Conservation (phyloP, 176 grass and related monocot genomes). For the Oryza officinalis region DNA sequence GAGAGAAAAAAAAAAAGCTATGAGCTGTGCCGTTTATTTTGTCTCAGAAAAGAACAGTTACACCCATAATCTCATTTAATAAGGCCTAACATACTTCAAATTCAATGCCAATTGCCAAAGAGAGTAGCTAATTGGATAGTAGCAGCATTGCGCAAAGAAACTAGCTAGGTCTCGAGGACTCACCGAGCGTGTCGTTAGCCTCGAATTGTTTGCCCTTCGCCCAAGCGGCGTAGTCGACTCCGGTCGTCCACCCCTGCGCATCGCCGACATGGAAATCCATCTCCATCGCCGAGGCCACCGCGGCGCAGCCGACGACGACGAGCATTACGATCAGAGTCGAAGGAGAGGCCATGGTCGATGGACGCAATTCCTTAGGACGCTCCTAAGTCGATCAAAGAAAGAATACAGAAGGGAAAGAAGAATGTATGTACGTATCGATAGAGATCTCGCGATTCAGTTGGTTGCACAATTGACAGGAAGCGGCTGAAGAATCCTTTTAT, state of each 20-base stretch:
- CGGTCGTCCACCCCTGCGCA: conserved; percentile 38
- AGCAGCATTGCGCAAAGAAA: neutral
- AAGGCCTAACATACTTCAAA: too few relatives aligned
- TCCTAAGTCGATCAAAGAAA: too few relatives aligned
- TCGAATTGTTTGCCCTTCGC: conserved; percentile 29
- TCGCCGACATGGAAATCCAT: conserved; percentile 54
- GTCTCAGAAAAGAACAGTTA: too few relatives aligned
- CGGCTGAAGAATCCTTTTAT: neutral
- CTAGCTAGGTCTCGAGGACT: too few relatives aligned
- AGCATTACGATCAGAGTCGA: conserved; percentile 42
- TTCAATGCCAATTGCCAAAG: neutral
- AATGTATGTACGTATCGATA: neutral
- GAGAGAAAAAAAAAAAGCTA: neutral
- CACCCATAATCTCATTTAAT: too few relatives aligned
- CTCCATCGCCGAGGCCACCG: conserved; percentile 31
- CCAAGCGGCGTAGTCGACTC: conserved; percentile 51
- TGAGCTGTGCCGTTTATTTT: too few relatives aligned
- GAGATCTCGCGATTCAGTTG: neutral
- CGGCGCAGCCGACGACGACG: conserved; percentile 46
- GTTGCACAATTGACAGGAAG: neutral
- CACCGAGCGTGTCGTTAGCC: conserved; percentile 54
- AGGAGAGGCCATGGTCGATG: conserved; percentile 40
- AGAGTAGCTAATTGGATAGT: neutral
- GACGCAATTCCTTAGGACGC: too few relatives aligned
- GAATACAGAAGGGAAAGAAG: neutral